These are phyloP conservation scores for Mycena pura DNA, from an alignment of 768 basidiomycete genomes.

Conservation along the genomic window DNA sequence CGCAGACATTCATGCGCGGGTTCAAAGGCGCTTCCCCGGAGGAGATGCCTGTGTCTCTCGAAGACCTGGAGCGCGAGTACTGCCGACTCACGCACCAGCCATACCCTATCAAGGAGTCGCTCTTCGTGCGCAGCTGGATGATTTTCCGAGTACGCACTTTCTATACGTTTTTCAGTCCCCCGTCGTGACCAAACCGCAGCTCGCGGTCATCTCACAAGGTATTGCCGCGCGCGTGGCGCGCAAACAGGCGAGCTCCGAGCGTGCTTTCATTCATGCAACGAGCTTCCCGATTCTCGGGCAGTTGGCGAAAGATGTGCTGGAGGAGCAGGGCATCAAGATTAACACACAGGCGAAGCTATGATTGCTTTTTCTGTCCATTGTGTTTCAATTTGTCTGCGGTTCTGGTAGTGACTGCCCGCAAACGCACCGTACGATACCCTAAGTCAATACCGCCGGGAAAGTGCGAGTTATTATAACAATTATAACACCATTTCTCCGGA, in stretches of 20 bases:
- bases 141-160: constrained; percentile 68
- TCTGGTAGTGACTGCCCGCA: not conserved
- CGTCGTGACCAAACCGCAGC: constrained; percentile 42
- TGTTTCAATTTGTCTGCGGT: not conserved
- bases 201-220: constrained; percentile 86
- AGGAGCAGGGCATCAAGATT: constrained; percentile 54
- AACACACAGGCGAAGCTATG: constrained; percentile 25
- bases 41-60: constrained; percentile 67
- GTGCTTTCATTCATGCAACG: constrained; percentile 53
- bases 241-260: constrained; percentile 89
- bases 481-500: no score
- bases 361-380: not conserved
- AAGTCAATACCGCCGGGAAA: no score
- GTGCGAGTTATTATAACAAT: no score
- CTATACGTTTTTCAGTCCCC: not conserved
- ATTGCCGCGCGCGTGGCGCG: constrained; percentile 87
- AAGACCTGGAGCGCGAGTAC: constrained; percentile 83
- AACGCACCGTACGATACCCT: no score
- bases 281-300: constrained; percentile 69
- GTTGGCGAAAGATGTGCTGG: constrained; percentile 64
- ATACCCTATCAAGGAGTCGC: constrained; percentile 82
- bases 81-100: constrained; percentile 67
- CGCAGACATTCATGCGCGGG: constrained; percentile 48
- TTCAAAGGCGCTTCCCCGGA: constrained; percentile 69
- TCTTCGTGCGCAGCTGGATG: constrained; percentile 87